A percentile compares a stretch with the other conserved stretches of the same genome.
These are phyloP conservation scores for Acacia concinna DNA, from an alignment of 331 rosid genomes.

Conservation along the genomic window DNA sequence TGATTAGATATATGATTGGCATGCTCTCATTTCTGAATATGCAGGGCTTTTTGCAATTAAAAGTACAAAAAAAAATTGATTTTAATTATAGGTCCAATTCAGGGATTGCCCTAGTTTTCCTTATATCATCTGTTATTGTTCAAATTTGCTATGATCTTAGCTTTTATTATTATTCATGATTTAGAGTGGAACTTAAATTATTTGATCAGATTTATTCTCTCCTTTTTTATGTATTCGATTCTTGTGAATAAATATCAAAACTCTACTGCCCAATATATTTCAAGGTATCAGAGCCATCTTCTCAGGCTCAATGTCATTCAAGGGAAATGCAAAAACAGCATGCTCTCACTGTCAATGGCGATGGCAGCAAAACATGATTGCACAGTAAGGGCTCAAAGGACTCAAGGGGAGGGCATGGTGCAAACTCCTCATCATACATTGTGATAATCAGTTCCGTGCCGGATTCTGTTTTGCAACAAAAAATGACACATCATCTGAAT, in stretches of 20 bases:
- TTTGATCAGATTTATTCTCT: not conserved
- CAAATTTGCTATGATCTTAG: not conserved
- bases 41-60: slow-evolving; percentile 24
- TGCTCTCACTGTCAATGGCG: too few relatives aligned
- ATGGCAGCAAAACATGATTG: not conserved
- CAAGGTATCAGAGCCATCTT: not conserved
- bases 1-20: not conserved
- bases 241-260: not conserved
- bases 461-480: too few relatives aligned
- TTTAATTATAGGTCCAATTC: not conserved
- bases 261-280: not conserved
- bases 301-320: too few relatives aligned
- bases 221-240: not conserved
- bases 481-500: not conserved
- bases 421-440: not conserved
- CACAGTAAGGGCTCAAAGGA: not conserved
- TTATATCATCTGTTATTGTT: not conserved
- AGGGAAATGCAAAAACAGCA: too few relatives aligned
- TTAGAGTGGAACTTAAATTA: not conserved
- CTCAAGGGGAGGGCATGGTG: not conserved
- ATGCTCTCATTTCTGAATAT: slow-evolving; percentile 1
- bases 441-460: not conserved
- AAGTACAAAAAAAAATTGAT: slow-evolving; percentile 1
- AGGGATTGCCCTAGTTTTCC: not conserved
- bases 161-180: not conserved